These are phyloP conservation scores for Erysiphe pulchra DNA, from an alignment of 2,329 filamentous ascomycete genomes.

Conservation along the genomic window DNA sequence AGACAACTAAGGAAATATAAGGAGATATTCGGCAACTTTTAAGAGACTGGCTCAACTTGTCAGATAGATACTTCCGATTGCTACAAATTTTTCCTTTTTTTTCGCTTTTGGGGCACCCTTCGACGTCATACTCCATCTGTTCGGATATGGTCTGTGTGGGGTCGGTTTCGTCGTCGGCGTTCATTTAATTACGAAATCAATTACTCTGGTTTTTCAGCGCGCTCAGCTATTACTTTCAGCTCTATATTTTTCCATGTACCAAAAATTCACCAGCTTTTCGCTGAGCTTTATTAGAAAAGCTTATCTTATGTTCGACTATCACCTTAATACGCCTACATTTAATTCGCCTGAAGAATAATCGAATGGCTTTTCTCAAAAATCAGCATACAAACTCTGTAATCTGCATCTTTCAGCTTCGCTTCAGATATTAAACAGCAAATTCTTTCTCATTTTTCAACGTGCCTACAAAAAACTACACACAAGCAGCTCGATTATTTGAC, in stretches of 20 bases:
- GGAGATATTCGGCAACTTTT: too few relatives aligned
- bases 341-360: constrained; percentile 14
- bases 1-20: too few relatives aligned
- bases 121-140: constrained; percentile 13
- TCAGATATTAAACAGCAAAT: constrained; percentile 7
- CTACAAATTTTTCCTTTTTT: constrained; percentile 13
- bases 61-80: constrained; percentile 11
- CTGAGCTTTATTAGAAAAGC: constrained; percentile 10
- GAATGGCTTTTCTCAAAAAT: constrained; percentile 10
- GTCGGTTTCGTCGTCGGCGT: constrained; percentile 7
- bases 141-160: constrained; percentile 11
- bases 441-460: constrained; percentile 9
- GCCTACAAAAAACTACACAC: constrained; percentile 4
- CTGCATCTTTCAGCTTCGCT: constrained; percentile 5
- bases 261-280: constrained; percentile 13
- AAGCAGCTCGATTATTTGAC: neutral
- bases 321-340: constrained; percentile 13
- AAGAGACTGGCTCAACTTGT: neutral
- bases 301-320: constrained; percentile 11
- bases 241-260: constrained; percentile 14
- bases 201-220: constrained; percentile 11
- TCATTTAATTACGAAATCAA: constrained; percentile 12
- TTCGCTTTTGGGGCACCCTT: constrained; percentile 10
- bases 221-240: constrained; percentile 13
- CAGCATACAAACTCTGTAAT: constrained; percentile 10